These are phyloP conservation scores for Aureobasidium sp. DNA, from an alignment of 2,329 filamentous ascomycete genomes.

Conservation along the genomic window DNA sequence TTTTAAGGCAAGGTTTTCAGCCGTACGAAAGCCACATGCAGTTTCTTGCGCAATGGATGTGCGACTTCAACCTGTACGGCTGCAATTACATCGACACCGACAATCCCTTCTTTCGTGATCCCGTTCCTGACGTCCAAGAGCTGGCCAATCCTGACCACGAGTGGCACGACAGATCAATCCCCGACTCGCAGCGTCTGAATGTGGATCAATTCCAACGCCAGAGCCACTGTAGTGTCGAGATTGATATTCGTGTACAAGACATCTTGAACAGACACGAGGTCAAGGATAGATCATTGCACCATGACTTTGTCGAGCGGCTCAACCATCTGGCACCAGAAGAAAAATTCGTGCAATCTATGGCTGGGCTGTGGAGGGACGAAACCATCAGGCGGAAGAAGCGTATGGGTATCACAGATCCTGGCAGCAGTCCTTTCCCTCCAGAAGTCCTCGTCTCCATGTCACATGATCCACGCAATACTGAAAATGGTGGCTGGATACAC, in stretches of 20 bases:
- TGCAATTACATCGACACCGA: conserved; percentile 75
- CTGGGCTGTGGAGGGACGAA: conserved; percentile 86
- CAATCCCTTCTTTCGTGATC: conserved; percentile 65
- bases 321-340: conserved; percentile 57
- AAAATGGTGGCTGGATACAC: conserved; percentile 82
- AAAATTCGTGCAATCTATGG: conserved; percentile 91
- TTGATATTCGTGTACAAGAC: conserved; percentile 81
- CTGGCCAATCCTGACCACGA: conserved; percentile 55
- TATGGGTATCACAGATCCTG: conserved; percentile 57
- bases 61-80: conserved; percentile 94
- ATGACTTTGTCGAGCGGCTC: conserved; percentile 72
- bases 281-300: conserved; percentile 69
- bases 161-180: conserved; percentile 75
- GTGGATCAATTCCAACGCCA: conserved; percentile 61
- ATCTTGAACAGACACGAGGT: conserved; percentile 78
- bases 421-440: conserved; percentile 68
- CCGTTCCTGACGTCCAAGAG: conserved; percentile 63
- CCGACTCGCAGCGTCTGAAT: conserved; percentile 51
- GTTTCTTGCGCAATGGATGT: conserved; percentile 94
- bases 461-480: conserved; percentile 64
- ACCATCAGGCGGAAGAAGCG: conserved; percentile 67
- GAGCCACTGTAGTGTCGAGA: conserved; percentile 83
- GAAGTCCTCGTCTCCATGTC: conserved; percentile 87
- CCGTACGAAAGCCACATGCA: conserved; percentile 92
- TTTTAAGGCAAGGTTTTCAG: conserved; percentile 77